phyloP scores from a whole-genome alignment of 257 asterid species.

The Verbena officinalis region DNA sequence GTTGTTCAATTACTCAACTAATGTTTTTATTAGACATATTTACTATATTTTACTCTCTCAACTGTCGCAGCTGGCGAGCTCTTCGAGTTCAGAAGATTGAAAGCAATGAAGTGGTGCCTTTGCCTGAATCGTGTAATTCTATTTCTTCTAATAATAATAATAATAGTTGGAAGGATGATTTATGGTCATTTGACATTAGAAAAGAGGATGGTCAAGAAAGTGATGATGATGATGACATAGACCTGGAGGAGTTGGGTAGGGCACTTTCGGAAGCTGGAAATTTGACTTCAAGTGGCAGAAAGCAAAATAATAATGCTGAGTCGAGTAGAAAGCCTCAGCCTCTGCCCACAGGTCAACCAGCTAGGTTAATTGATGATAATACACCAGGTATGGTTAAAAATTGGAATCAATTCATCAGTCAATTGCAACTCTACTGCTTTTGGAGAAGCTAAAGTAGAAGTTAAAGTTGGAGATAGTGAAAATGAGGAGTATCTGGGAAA shows the following conservation, averaged over 20 bases:
- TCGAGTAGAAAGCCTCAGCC: conserved; percentile 34
- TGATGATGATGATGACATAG: conserved; percentile 54
- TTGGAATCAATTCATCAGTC: conserved; percentile 1
- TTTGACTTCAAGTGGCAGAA: conserved; percentile 46
- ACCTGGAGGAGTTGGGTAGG: conserved; percentile 73
- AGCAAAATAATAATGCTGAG: conserved; percentile 37
- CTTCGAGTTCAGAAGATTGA: conserved; percentile 75
- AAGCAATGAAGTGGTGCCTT: conserved; percentile 34
- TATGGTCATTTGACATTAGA: conserved; percentile 49
- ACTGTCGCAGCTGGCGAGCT: conserved; percentile 68
- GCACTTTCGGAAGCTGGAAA: conserved; percentile 74
- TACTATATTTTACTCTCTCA: conserved; percentile 25
- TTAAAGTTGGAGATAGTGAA: no score
- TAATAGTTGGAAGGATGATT: conserved; percentile 46
- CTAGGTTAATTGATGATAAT: conserved; percentile 47
- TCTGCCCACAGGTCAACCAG: conserved; percentile 27
- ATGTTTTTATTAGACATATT: background rate
- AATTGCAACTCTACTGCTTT: no score
- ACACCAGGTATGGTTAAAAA: conserved; percentile 52
- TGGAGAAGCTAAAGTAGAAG: no score
- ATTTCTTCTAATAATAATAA: conserved; percentile 41
- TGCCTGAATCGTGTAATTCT: conserved; percentile 41
- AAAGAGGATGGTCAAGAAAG: conserved; percentile 45
- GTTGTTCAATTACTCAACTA: conserved; percentile 7
- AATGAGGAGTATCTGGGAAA: no score